Evolutionary conservation across 169 alveolate species (phyloP), one percentile per base, ranked within the genome.

Genomic region (Eimeria maxima): DNA sequence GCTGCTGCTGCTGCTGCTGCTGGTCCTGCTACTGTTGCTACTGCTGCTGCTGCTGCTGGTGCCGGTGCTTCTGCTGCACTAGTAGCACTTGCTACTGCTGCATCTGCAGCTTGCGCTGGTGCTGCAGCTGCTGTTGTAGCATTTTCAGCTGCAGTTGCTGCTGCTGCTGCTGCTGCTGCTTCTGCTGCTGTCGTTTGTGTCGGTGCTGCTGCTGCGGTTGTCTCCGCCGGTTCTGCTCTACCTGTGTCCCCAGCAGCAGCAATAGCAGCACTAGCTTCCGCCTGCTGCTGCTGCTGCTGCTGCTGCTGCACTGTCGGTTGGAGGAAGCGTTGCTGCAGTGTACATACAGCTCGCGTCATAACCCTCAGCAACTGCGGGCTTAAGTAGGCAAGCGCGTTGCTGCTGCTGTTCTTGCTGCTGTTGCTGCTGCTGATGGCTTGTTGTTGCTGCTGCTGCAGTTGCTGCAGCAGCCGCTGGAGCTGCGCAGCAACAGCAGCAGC

Each of bases 1-100:
- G 10, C 65, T 78, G 89, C 67, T 47, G 60, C 89, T 78, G 89
- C 69, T 78, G 89, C 89, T 78, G 57, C 89, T 47, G 89, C 38
- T 45, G 69, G 42, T 78, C 24, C 89, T 47, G 22, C 89, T 47
- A 42, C 89, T 78, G 60, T 29, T 3, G 57, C 84, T 73, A 1
- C 84, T 73, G 16, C 50, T 29, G 84, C 44, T 73, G 44, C 84
- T 73, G 45, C 53, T 73, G 84, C 84, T 73, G 84, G 18, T 8
- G n/a, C n/a, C n/a, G n/a, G n/a, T n/a, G n/a, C n/a, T n/a, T n/a
- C n/a, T n/a, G n/a, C n/a, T n/a, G n/a, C n/a, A n/a, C n/a, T n/a
- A n/a, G n/a, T n/a, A n/a, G n/a, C n/a, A n/a, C n/a, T n/a, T n/a
- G n/a, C n/a, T n/a, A n/a, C n/a, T n/a, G n/a, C n/a, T n/a, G n/a